Evolutionary conservation across 257 asterid species (phyloP).

Genomic region (Salvia rosmarinus): DNA sequence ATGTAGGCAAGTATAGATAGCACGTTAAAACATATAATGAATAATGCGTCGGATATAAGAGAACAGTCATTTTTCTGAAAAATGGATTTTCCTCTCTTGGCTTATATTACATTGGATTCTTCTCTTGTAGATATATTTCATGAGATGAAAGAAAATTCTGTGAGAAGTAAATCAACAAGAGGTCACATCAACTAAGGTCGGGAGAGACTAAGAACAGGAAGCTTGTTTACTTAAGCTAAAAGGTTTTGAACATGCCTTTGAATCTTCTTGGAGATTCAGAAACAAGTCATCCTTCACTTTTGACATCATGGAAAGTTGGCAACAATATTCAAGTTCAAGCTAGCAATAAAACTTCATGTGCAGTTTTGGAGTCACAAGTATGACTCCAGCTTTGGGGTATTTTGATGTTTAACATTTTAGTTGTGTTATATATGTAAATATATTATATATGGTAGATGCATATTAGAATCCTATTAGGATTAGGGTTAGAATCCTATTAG

Average conservation of each 20-base stretch:
- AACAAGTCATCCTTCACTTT: background rate
- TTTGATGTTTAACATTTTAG: background rate
- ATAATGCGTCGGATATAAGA: background rate
- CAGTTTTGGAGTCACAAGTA: conserved; percentile 13
- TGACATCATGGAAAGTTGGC: background rate
- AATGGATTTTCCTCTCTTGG: background rate
- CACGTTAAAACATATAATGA: background rate
- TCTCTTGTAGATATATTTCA: conserved; percentile 2
- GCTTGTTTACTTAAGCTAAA: conserved; percentile 1
- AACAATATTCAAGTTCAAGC: background rate
- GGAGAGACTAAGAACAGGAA: conserved; percentile 18
- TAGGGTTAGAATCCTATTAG: too few relatives aligned
- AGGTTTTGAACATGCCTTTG: conserved; percentile 8
- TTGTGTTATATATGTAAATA: too few relatives aligned
- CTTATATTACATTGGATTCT: background rate
- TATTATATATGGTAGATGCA: too few relatives aligned
- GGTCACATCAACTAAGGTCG: conserved; percentile 6
- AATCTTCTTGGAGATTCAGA: background rate
- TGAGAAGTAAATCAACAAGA: background rate
- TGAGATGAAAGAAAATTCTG: conserved; percentile 8
- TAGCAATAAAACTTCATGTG: conserved; percentile 7
- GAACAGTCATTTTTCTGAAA: conserved; percentile 4
- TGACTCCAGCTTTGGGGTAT: conserved; percentile 1
- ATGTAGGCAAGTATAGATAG: background rate
- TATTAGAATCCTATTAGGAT: too few relatives aligned